These are phyloP conservation scores for Phaeosphaeria sp. DNA, from an alignment of 2,329 filamentous ascomycete species.

Conservation along the genomic window DNA sequence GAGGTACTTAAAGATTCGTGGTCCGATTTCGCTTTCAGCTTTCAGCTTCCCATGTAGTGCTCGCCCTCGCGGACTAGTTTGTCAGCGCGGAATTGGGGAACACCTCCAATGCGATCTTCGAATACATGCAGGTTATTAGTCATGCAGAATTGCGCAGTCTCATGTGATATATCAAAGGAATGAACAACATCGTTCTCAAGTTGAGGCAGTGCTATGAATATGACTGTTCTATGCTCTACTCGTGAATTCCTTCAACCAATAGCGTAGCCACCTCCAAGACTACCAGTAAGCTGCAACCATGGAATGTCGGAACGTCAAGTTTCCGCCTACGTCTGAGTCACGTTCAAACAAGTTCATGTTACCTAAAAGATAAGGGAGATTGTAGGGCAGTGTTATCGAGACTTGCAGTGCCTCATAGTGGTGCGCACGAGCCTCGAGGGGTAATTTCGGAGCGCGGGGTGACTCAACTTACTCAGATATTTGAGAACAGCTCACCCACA, in stretches of 20 bases:
- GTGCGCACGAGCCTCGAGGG: constrained; percentile 19
- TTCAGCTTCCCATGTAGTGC: neutral
- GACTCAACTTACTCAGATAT: constrained; percentile 34
- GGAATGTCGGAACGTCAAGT: neutral
- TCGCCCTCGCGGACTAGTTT: constrained; percentile 16
- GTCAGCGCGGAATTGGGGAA: constrained; percentile 41
- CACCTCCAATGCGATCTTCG: neutral
- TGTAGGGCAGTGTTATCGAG: constrained; percentile 24
- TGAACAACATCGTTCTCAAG: neutral
- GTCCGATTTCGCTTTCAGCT: neutral
- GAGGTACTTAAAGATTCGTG: neutral
- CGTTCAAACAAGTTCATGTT: constrained; percentile 6
- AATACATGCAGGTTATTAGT: neutral
- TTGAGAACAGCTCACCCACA: constrained; percentile 21
- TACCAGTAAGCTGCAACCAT: neutral
- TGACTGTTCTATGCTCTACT: neutral
- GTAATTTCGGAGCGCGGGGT: constrained; percentile 30
- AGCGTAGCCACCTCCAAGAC: neutral
- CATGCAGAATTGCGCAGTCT: neutral
- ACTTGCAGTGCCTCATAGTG: constrained; percentile 21
- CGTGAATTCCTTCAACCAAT: neutral
- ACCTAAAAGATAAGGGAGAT: constrained; percentile 19
- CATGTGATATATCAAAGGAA: neutral
- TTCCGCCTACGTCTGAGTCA: neutral
- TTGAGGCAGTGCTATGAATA: neutral